Evolutionary conservation across 306 rosid genomes (phyloP), one percentile per base, ranked within the genome.

Genomic region (Pyrus pyrifolia): DNA sequence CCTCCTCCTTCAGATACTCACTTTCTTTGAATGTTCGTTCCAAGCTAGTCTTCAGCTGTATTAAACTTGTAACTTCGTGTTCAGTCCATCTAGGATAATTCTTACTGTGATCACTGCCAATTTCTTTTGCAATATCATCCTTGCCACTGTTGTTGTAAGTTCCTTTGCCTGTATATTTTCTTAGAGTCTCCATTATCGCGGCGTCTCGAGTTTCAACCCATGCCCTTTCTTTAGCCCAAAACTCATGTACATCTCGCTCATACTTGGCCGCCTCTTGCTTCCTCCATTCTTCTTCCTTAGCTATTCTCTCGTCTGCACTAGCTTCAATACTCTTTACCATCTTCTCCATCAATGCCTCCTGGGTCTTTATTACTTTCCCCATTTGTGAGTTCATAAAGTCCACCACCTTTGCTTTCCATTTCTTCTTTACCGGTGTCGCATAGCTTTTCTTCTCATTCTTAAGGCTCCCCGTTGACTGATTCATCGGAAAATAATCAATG

Each of bases 211-310:
- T 83, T 76, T 85, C 88, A 61, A 91, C 80, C 92, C 90, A 88
- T 10, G 89, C 90, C 82, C 89, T 89, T 83, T 89, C 97, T 65
- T 84, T 89, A 19, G 85, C 91, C 93, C 97, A 88, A 27, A 89
- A 84, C 19, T 86, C 79, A 49, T 79, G 77, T 4, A 89, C 88
- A 62, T 72, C 79, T n/a, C 87, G 76, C 10, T 59, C 89, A 64
- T 86, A 81, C 71, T 86, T 79, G 55, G 73, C 82, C 61, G 85
- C 72, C 77, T 88, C 89, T 74, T 78, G 82, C 23, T 72, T 88
- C 89, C 84, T 88, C 87, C 89, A 83, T 63, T 88, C 91, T 76
- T 91, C 91, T 58, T 89, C 95, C 74, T 68, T 82, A 25, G 55
- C 49, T 17, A 83, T 76, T 77, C 86, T 86, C 62, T 89, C 93